These are phyloP conservation scores for Ceratocystis harringtonii DNA, from an alignment of 2,329 filamentous ascomycete species.

Conservation along the genomic window DNA sequence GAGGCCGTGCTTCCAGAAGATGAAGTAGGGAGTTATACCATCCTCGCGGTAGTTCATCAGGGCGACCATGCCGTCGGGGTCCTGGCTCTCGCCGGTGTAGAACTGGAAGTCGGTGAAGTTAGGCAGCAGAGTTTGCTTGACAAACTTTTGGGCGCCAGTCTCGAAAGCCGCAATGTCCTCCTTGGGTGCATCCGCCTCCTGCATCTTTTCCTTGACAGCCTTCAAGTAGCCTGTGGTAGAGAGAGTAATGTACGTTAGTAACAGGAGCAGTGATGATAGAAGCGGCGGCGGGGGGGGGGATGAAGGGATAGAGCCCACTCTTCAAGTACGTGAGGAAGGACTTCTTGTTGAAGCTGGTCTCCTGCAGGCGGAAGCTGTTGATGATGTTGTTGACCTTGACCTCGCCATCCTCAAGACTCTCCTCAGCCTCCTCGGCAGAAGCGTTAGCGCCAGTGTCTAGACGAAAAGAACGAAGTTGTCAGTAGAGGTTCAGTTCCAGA, in stretches of 20 bases:
- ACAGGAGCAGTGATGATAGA: neutral
- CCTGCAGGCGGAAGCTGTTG: slow-evolving; percentile 76
- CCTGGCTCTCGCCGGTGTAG: slow-evolving; percentile 81
- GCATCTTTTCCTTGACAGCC: slow-evolving; percentile 57
- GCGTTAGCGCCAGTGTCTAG: slow-evolving; percentile 87
- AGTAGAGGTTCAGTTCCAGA: neutral
- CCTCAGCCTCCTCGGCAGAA: slow-evolving; percentile 78
- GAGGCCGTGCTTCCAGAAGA: slow-evolving; percentile 91
- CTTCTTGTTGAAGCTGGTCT: slow-evolving; percentile 77
- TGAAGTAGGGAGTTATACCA: slow-evolving; percentile 76
- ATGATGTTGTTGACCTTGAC: slow-evolving; percentile 84
- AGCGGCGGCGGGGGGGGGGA: neutral
- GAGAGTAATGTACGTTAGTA: neutral
- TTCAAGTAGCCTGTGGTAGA: slow-evolving; percentile 65
- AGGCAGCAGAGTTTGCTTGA: slow-evolving; percentile 64
- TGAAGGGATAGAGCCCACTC: slow-evolving; percentile 37
- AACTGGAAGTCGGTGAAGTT: slow-evolving; percentile 98
- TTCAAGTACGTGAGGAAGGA: slow-evolving; percentile 71
- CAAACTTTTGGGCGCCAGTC: slow-evolving; percentile 54
- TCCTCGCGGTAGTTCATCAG: slow-evolving; percentile 98
- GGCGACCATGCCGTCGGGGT: slow-evolving; percentile 84
- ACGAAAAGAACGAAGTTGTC: neutral
- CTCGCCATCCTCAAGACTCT: slow-evolving; percentile 52
- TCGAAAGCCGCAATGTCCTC: slow-evolving; percentile 67
- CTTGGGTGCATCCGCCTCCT: slow-evolving; percentile 44